Conservation (phyloP, 1,284 basidiomycete species). For the Irpex lacteus region DNA sequence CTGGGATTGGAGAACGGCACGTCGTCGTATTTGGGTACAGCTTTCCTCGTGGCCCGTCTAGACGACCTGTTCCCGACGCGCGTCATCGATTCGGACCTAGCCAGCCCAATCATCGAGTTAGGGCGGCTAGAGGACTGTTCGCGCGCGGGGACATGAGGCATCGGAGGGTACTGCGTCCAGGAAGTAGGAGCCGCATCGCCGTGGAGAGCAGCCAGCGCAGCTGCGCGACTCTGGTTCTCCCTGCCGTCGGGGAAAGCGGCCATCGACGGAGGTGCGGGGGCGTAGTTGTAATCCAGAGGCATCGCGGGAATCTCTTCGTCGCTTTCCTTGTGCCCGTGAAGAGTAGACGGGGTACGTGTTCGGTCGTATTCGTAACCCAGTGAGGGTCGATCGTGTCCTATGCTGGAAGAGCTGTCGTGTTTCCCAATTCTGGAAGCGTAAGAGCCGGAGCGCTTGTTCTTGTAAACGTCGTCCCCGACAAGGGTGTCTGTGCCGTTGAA, state of each 20-base stretch:
- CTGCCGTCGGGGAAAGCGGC: constrained; percentile 2
- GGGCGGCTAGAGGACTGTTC: constrained; percentile 7
- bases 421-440: neutral
- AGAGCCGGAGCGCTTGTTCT: neutral
- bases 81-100: constrained; percentile 19
- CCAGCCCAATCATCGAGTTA: constrained; percentile 20
- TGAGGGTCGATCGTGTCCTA: neutral
- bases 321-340: constrained; percentile 8
- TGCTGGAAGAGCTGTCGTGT: neutral
- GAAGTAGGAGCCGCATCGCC: neutral
- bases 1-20: constrained; percentile 5
- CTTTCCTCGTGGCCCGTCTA: constrained; percentile 34
- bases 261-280: neutral
- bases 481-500: neutral
- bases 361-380: constrained; percentile 8
- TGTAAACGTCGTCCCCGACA: neutral
- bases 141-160: neutral
- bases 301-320: constrained; percentile 7
- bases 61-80: neutral
- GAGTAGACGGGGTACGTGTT: constrained; percentile 11
- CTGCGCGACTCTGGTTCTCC: constrained; percentile 21
- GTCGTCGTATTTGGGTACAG: constrained; percentile 38
- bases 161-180: constrained; percentile 9
- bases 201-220: constrained; percentile 25
- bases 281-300: neutral